These are phyloP conservation scores for Hymenoscyphus fraxineus DNA, from an alignment of 2,329 filamentous ascomycete genomes.

Conservation along the genomic window DNA sequence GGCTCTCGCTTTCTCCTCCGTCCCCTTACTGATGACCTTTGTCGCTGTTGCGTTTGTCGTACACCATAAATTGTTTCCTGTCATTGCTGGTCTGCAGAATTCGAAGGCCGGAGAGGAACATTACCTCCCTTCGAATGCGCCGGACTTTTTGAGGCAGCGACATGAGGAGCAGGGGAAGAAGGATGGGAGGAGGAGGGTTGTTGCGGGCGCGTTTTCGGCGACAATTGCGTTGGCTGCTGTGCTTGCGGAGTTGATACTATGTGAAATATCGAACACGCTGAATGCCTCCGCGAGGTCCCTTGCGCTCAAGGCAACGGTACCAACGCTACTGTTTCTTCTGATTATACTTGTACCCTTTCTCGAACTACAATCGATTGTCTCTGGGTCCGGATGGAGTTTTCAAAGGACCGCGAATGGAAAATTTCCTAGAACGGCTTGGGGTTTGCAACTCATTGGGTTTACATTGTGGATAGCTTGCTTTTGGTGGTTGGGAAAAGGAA, in stretches of 20 bases:
- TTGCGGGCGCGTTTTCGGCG: constrained; percentile 66
- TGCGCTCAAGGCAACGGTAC: constrained; percentile 66
- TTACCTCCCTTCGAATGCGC: constrained; percentile 59
- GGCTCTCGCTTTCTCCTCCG: constrained; percentile 55
- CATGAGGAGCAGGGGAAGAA: constrained; percentile 57
- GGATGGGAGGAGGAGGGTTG: constrained; percentile 47
- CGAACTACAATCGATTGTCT: constrained; percentile 59
- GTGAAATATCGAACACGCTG: constrained; percentile 77
- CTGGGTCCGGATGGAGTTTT: constrained; percentile 58
- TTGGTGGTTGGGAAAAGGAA: constrained; percentile 68
- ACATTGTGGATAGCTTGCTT: constrained; percentile 67
- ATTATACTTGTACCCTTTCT: constrained; percentile 74
- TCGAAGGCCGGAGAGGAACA: constrained; percentile 55
- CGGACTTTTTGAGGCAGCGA: constrained; percentile 53
- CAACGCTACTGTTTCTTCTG: constrained; percentile 66
- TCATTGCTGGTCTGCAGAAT: constrained; percentile 56
- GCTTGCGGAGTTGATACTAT: constrained; percentile 75
- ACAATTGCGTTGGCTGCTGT: constrained; percentile 76
- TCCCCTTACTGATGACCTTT: constrained; percentile 71
- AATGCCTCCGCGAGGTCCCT: constrained; percentile 62
- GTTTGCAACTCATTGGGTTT: constrained; percentile 60
- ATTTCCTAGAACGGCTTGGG: constrained; percentile 59
- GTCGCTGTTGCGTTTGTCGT: constrained; percentile 58
- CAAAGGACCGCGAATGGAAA: constrained; percentile 53
- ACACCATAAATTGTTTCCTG: constrained; percentile 66